A percentile compares a stretch with the other conserved stretches of the same genome.
phyloP scores from a whole-genome alignment of 1,284 basidiomycete species.

The Omphalotus olearius region DNA sequence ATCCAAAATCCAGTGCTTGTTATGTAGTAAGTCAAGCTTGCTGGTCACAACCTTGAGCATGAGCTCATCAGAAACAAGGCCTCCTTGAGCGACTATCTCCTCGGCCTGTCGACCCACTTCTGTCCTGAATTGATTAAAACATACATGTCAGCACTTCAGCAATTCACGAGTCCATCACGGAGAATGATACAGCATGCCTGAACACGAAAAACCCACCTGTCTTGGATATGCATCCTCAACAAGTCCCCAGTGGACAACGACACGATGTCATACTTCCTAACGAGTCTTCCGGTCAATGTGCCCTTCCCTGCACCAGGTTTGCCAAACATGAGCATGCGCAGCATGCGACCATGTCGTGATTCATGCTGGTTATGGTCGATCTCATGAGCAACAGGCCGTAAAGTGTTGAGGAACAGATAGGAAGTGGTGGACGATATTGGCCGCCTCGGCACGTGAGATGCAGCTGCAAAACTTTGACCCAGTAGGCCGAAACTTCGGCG shows the following conservation, averaged over 20 bases:
- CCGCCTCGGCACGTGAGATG: neutral
- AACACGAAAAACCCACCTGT: conserved; percentile 36
- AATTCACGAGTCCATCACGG: neutral
- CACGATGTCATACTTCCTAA: conserved; percentile 72
- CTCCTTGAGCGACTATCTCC: conserved; percentile 71
- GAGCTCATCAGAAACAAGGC: conserved; percentile 72
- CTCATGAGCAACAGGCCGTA: conserved; percentile 25
- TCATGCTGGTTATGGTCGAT: conserved; percentile 10
- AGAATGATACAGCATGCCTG: no score
- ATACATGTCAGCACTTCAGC: neutral
- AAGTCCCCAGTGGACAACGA: conserved; percentile 80
- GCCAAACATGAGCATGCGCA: conserved; percentile 80
- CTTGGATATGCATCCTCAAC: conserved; percentile 73
- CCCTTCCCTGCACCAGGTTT: conserved; percentile 82
- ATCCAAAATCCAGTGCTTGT: conserved; percentile 91
- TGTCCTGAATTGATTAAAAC: conserved; percentile 39
- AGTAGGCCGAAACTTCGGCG: no score
- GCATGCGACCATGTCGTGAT: conserved; percentile 25
- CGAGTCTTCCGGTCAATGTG: conserved; percentile 68
- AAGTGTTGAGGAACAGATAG: conserved; percentile 35
- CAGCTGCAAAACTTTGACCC: no score
- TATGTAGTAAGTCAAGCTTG: conserved; percentile 63
- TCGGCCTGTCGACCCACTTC: conserved; percentile 70
- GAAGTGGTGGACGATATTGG: conserved; percentile 20
- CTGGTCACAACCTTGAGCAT: conserved; percentile 72